Evolutionary conservation across 257 asterid genomes (phyloP), one percentile per base, ranked within the genome.

Genomic region (Solanum pimpinellifolium): DNA sequence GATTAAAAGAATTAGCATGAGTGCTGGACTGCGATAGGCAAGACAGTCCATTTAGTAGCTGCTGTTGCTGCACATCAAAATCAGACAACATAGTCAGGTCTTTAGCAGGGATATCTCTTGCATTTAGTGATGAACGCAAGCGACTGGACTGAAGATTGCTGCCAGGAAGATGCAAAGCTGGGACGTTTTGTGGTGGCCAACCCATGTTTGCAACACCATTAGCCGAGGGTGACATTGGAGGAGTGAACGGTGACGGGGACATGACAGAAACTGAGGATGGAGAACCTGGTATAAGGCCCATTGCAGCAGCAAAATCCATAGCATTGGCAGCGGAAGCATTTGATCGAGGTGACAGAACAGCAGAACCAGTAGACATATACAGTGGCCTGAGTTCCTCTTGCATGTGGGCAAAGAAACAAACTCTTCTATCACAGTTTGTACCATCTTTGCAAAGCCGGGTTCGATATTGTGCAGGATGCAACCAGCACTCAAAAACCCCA

Each of bases 181-280:
- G 98, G 69, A 94, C 95, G 84, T 94, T 94, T 35, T 92, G 96
- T 83, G 87, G 96, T 56, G 91, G 76, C 98, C 98, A 94, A 9
- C 95, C 94, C 37, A 88, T 42, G 87, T 90, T 93, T 20, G 98
- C 80, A 84, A 91, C 86, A 77, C 94, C 93, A 68, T 90, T 93
- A 12, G 91, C 85, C 5, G 95, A 91, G 20, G 98, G 97, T n/a
- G 98, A 94, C 93, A 95, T 90, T 47, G 98, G 98, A 5, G 98
- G 96, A 21, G 97, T 93, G 90, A 91, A 94, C 1, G 94, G 92
- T 6, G 94, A 90, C 4, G 94, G 95, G 6, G 96, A 87, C 93
- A 91, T 91, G 74, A 89, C 87, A 21, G 91, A 86, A 82, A 90
- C 90, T 4, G 98, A 90, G 89, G 93, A 93, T 15, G 97, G 98